phyloP scores from a whole-genome alignment of 148 eudicot species.

The Chenopodium berlandieri region DNA sequence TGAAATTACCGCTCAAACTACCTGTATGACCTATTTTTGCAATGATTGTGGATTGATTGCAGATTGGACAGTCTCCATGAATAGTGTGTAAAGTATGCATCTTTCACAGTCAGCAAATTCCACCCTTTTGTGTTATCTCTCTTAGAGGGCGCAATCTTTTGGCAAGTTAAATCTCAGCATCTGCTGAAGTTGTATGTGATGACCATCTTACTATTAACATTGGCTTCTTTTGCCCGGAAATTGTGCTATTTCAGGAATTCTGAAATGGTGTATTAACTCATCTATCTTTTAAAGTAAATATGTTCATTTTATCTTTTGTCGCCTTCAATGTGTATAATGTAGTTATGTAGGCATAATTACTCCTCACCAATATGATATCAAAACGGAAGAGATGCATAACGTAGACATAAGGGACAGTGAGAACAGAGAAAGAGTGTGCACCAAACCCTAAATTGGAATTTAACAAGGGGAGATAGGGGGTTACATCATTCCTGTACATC shows the following conservation, averaged over 20 bases:
- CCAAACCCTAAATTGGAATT: no score
- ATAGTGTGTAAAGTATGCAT: constrained; percentile 6
- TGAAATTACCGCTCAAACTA: constrained; percentile 1
- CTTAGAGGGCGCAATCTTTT: background rate
- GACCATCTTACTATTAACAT: background rate
- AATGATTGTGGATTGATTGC: background rate
- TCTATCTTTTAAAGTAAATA: no score
- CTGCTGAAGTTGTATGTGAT: background rate
- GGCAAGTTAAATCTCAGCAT: background rate
- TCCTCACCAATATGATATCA: no score
- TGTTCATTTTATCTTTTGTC: background rate
- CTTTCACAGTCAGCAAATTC: background rate
- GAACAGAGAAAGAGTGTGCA: no score
- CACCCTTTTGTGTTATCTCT: background rate
- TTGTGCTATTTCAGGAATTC: background rate
- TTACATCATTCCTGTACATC: no score
- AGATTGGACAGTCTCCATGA: background rate
- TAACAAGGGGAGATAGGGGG: no score
- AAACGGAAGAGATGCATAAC: no score
- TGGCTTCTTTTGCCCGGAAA: background rate
- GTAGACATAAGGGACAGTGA: no score
- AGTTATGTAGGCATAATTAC: no score
- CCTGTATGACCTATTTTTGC: background rate
- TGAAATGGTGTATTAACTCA: background rate
- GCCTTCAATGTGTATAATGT: no score